These are phyloP conservation scores for Amanita inopinata DNA, from an alignment of 768 basidiomycete species.

Conservation along the genomic window DNA sequence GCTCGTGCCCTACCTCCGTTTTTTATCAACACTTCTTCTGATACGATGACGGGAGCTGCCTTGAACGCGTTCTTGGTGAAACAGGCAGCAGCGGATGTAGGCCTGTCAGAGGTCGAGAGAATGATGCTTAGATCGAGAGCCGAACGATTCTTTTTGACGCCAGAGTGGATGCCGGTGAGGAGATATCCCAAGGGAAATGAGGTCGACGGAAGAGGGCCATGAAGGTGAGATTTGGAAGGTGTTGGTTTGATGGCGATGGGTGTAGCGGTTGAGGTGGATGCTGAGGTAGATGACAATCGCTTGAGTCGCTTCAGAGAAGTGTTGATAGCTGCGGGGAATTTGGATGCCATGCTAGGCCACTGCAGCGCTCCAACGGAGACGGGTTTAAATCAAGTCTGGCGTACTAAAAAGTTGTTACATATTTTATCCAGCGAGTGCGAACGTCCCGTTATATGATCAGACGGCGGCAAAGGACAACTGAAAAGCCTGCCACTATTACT, in stretches of 20 bases:
- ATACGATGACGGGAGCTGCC: conserved; percentile 89
- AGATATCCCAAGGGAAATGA: conserved; percentile 71
- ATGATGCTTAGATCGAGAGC: conserved; percentile 75
- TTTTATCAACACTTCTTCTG: conserved; percentile 61
- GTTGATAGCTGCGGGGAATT: not conserved
- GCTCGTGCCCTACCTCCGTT: conserved; percentile 64
- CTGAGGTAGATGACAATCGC: conserved; percentile 25
- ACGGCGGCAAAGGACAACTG: too few relatives aligned
- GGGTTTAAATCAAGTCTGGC: not conserved
- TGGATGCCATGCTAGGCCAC: conserved; percentile 3
- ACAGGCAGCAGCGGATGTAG: conserved; percentile 81
- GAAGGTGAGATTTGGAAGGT: conserved; percentile 57
- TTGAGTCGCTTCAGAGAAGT: too few relatives aligned
- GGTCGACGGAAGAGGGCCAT: conserved; percentile 41
- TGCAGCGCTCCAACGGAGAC: too few relatives aligned
- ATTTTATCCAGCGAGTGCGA: too few relatives aligned
- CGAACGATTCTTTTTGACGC: conserved; percentile 68
- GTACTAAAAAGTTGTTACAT: too few relatives aligned
- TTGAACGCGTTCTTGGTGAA: conserved; percentile 97
- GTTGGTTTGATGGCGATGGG: conserved; percentile 47
- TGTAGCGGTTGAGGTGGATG: conserved; percentile 36
- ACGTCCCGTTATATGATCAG: not conserved
- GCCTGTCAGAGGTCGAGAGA: conserved; percentile 63
- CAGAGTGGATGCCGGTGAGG: conserved; percentile 69
- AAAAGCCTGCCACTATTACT: too few relatives aligned